phyloP scores from a whole-genome alignment of 2,329 filamentous ascomycete species.

The Pseudogymnoascus sp. region DNA sequence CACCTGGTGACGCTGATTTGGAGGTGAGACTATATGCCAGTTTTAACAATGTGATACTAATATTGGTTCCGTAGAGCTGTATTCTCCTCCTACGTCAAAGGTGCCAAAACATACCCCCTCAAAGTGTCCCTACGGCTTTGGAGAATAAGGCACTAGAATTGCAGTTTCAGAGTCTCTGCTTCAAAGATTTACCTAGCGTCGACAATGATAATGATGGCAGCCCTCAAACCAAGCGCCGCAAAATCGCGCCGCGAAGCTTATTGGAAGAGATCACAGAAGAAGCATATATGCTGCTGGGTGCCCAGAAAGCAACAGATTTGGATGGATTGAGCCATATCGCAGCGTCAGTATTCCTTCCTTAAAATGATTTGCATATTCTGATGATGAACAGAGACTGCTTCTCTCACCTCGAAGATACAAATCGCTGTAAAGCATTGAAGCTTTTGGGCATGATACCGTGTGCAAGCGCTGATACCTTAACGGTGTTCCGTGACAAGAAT shows the following conservation, averaged over 20 bases:
- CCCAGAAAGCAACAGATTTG: constrained; percentile 29
- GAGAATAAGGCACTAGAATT: constrained; percentile 19
- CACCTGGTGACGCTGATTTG: constrained; percentile 1
- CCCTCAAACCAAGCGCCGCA: constrained; percentile 24
- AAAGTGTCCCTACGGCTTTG: constrained; percentile 13
- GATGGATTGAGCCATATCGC: constrained; percentile 36
- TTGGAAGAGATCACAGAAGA: constrained; percentile 30
- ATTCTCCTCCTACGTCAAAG: constrained; percentile 16
- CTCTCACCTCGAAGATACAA: constrained; percentile 37
- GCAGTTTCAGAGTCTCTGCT: constrained; percentile 20
- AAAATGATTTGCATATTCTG: constrained; percentile 2
- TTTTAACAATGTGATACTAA: not conserved
- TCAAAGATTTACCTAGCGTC: constrained; percentile 11
- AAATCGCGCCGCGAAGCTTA: constrained; percentile 28
- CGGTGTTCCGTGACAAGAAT: constrained; percentile 22
- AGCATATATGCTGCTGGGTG: constrained; percentile 30
- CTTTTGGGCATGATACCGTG: constrained; percentile 52
- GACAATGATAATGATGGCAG: constrained; percentile 10
- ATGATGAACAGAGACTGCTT: constrained; percentile 34
- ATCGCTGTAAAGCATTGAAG: constrained; percentile 47
- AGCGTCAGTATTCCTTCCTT: constrained; percentile 37
- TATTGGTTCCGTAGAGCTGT: constrained; percentile 15
- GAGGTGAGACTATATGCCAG: not conserved
- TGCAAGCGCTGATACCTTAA: constrained; percentile 42
- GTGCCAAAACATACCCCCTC: constrained; percentile 14